Conservation (phyloP, 371 early-diverging fungal genomes). For the Rhizomucor pusillus region DNA sequence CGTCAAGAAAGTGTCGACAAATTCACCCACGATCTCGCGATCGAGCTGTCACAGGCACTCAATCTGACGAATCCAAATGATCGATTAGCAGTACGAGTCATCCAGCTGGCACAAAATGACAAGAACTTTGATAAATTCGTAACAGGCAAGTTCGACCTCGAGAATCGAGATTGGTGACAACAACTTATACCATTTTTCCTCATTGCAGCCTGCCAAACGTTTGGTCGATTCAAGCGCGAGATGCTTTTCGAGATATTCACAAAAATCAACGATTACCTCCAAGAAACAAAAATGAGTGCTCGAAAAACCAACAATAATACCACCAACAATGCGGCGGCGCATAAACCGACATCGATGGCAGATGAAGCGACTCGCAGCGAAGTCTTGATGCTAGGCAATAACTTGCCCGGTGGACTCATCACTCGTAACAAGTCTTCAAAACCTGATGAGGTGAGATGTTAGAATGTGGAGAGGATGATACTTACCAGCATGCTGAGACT, state of each 20-base stretch:
- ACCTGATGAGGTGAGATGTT: constrained; percentile 29
- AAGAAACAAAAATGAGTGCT: constrained; percentile 7
- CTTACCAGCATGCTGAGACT: not conserved
- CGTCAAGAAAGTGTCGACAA: constrained; percentile 22
- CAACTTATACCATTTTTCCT: not conserved
- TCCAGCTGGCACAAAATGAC: constrained; percentile 58
- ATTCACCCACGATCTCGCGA: constrained; percentile 57
- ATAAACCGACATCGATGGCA: not conserved
- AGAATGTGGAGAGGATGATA: too few relatives aligned
- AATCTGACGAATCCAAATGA: constrained; percentile 62
- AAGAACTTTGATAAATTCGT: constrained; percentile 49
- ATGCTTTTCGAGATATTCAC: constrained; percentile 51
- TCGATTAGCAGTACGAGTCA: constrained; percentile 54
- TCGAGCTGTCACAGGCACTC: constrained; percentile 58
- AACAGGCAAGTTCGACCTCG: constrained; percentile 30
- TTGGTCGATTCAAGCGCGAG: constrained; percentile 57
- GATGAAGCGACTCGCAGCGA: constrained; percentile 21
- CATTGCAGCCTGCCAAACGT: constrained; percentile 51
- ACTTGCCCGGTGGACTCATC: constrained; percentile 44
- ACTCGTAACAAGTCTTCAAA: constrained; percentile 43
- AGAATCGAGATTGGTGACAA: not conserved
- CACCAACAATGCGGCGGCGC: constrained; percentile 1
- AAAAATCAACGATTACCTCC: constrained; percentile 37
- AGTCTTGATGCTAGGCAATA: constrained; percentile 35
- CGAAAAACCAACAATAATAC: not conserved